These are phyloP conservation scores for Leavenworthia alabamica DNA, from an alignment of 345 rosid genomes.

Conservation along the genomic window DNA sequence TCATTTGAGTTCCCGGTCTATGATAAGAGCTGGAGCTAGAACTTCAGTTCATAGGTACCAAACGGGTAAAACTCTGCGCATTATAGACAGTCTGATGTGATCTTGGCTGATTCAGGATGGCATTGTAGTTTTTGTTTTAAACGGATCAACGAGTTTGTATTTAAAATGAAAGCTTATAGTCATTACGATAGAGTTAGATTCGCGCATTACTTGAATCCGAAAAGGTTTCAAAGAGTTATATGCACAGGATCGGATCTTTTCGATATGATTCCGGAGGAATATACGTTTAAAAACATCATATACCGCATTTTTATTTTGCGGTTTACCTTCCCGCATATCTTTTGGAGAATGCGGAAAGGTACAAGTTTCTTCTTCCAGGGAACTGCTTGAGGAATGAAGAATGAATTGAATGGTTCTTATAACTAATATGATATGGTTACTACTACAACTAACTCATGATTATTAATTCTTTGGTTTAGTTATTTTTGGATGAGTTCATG, in stretches of 20 bases:
- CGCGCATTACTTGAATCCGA: constrained; percentile 46
- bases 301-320: constrained; percentile 65
- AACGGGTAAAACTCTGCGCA: constrained; percentile 56
- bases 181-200: constrained; percentile 69
- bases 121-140: constrained; percentile 76
- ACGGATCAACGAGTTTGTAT: constrained; percentile 52
- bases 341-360: constrained; percentile 50
- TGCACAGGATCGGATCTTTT: constrained; percentile 63
- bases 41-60: constrained; percentile 72
- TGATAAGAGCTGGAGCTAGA: constrained; percentile 78
- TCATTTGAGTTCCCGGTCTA: constrained; percentile 78
- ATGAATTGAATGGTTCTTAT: constrained; percentile 20
- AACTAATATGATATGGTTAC: not conserved
- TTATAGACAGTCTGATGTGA: constrained; percentile 55
- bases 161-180: constrained; percentile 76
- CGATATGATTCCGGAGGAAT: constrained; percentile 76
- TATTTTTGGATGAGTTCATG: constrained; percentile 17
- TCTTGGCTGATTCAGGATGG: constrained; percentile 77
- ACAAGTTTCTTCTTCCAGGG: constrained; percentile 60
- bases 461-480: constrained; percentile 23
- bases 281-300: constrained; percentile 66
- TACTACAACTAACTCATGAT: constrained; percentile 9
- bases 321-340: constrained; percentile 62
- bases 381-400: constrained; percentile 48
- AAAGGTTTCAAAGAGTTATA: constrained; percentile 59